A percentile compares a stretch with the other conserved stretches of the same genome.
Conservation (phyloP, 345 rosid species). For the Cardamine chenopodiifolia region DNA sequence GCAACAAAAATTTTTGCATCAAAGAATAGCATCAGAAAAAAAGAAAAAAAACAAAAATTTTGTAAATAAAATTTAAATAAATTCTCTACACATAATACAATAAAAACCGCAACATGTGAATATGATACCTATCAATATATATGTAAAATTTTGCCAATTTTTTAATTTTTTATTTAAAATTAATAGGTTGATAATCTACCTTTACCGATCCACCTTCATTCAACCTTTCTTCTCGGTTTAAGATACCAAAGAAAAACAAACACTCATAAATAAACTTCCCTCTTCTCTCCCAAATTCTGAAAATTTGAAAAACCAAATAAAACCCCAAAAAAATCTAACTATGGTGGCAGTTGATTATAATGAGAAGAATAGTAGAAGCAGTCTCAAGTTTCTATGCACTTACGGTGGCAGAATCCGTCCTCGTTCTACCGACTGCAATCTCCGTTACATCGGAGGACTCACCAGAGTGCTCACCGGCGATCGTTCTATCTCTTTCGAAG, state of each 20-base stretch:
- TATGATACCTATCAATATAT: no score
- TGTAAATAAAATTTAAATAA: no score
- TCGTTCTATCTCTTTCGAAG: conserved; percentile 65
- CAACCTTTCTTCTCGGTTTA: conserved; percentile 42
- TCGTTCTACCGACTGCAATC: conserved; percentile 71
- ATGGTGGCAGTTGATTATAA: conserved; percentile 35
- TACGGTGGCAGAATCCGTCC: conserved; percentile 76
- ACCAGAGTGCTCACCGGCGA: conserved; percentile 81
- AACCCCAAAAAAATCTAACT: not conserved
- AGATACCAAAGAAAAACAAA: conserved; percentile 2
- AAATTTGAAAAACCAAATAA: not conserved
- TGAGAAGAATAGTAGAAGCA: conserved; percentile 40
- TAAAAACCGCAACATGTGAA: no score
- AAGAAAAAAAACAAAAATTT: no score
- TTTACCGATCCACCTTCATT: conserved; percentile 21
- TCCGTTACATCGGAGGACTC: conserved; percentile 82
- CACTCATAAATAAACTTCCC: not conserved
- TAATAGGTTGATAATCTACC: no score
- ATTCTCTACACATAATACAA: no score
- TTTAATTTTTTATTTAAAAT: no score
- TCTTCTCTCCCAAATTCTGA: conserved; percentile 20
- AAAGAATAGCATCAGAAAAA: no score
- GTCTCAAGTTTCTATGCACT: conserved; percentile 79
- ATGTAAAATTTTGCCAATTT: no score
- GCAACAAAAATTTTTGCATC: no score